phyloP scores from a whole-genome alignment of 257 asterid species.

The Forsythia suspensa region DNA sequence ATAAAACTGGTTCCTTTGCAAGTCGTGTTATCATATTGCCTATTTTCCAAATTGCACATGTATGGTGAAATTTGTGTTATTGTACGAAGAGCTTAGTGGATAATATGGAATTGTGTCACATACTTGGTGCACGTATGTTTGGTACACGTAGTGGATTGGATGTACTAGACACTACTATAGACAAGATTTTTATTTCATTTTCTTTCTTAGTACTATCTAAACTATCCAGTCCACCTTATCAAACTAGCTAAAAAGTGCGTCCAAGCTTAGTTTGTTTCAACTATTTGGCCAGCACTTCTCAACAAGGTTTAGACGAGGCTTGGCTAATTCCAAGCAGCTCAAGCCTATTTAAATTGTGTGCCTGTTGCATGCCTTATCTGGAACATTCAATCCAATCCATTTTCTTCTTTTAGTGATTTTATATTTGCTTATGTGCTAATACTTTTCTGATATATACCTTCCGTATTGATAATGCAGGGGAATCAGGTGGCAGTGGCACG shows the following conservation, averaged over 20 bases:
- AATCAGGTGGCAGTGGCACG: background rate
- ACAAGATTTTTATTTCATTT: background rate
- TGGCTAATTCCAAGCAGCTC: background rate
- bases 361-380: background rate
- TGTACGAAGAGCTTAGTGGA: background rate
- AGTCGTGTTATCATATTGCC: background rate
- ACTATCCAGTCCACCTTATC: background rate
- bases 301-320: background rate
- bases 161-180: background rate
- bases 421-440: background rate
- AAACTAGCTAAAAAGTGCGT: background rate
- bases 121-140: background rate
- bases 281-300: background rate
- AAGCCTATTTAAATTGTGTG: background rate
- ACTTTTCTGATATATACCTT: background rate
- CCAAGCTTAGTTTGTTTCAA: background rate
- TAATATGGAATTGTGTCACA: background rate
- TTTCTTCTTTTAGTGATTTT: background rate
- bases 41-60: background rate
- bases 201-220: background rate
- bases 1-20: background rate
- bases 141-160: background rate
- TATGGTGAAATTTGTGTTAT: background rate
- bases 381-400: background rate
- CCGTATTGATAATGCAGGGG: background rate